Evolutionary conservation across 2,329 filamentous ascomycete species (phyloP).

Genomic region (Venturia asperata): DNA sequence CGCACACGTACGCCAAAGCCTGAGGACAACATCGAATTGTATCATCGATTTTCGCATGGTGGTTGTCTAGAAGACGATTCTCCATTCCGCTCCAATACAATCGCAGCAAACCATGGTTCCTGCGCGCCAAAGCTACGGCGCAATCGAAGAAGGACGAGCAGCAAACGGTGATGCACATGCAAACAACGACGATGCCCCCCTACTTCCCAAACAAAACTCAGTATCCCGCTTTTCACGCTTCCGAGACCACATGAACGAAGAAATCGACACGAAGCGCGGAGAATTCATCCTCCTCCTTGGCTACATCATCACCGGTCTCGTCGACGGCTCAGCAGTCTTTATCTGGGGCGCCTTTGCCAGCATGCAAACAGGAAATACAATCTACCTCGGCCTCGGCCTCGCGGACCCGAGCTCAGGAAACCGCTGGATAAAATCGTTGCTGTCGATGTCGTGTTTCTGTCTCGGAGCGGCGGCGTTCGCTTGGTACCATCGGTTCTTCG

Average conservation of each 20-base stretch:
- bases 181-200: constrained; percentile 27
- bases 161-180: not conserved
- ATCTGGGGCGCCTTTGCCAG: constrained; percentile 76
- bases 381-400: constrained; percentile 74
- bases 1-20: not conserved
- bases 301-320: constrained; percentile 69
- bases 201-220: constrained; percentile 25
- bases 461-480: constrained; percentile 65
- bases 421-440: constrained; percentile 65
- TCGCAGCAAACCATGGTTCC: not conserved
- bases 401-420: constrained; percentile 45
- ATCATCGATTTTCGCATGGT: not conserved
- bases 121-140: constrained; percentile 3
- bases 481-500: constrained; percentile 57
- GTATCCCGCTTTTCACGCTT: constrained; percentile 21
- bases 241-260: constrained; percentile 32
- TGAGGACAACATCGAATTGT: not conserved
- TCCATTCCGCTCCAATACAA: not conserved
- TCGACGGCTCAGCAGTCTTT: constrained; percentile 68
- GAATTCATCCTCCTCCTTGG: constrained; percentile 64
- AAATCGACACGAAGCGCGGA: constrained; percentile 56
- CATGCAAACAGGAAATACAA: constrained; percentile 79
- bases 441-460: constrained; percentile 64
- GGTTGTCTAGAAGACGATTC: not conserved
- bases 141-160: not conserved